A percentile compares a stretch with the other conserved stretches of the same genome.
Evolutionary conservation across 345 rosid species (phyloP).

Genomic region (Ailanthus altissimus): DNA sequence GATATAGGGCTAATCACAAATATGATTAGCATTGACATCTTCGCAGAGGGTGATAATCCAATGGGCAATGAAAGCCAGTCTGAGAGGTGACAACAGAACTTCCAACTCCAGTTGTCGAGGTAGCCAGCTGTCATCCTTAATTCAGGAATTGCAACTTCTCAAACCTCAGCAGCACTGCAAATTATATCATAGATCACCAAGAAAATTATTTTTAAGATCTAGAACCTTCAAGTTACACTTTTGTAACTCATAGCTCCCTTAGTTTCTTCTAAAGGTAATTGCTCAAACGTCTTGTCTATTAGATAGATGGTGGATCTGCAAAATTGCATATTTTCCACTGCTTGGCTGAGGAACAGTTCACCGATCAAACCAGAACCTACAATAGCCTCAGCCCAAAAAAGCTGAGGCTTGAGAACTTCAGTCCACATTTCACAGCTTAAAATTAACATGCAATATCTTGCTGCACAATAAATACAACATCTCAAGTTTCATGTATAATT

Average conservation of each 20-base stretch:
- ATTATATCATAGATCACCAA: background rate
- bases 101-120: background rate
- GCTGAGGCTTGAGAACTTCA: background rate
- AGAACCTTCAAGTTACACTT: background rate
- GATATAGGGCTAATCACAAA: background rate
- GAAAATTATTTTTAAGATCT: background rate
- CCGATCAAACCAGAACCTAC: constrained; percentile 8
- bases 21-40: background rate
- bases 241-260: background rate
- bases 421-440: background rate
- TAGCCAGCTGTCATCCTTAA: background rate
- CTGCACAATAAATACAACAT: background rate
- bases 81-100: background rate
- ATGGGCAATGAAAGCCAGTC: background rate
- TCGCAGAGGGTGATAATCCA: background rate
- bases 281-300: background rate
- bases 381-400: background rate
- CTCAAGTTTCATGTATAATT: background rate
- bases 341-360: background rate
- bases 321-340: background rate
- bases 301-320: background rate
- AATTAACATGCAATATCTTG: background rate
- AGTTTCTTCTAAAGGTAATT: background rate
- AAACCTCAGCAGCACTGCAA: background rate
- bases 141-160: background rate